Evolutionary conservation across 179 eudicot genomes (phyloP).

Genomic region (Silene coronaria): DNA sequence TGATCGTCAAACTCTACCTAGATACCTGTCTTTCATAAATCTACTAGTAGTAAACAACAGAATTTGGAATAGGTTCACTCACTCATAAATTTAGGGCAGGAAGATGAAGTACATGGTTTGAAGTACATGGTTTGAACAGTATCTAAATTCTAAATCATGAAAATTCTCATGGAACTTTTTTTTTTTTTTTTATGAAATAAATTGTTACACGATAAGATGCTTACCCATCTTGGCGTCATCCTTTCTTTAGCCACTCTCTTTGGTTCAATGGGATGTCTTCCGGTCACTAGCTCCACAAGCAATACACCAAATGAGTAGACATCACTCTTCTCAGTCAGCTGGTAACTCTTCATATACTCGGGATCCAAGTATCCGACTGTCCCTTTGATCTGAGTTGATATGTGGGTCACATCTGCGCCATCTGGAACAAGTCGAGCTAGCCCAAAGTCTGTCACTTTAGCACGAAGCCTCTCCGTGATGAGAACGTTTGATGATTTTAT

Average conservation of each 20-base stretch:
- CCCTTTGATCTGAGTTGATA: slow-evolving; percentile 74
- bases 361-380: slow-evolving; percentile 84
- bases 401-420: slow-evolving; percentile 53
- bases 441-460: slow-evolving; percentile 85
- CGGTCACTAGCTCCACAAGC: slow-evolving; percentile 65
- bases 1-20: too few species aligned
- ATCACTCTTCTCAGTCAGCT: slow-evolving; percentile 78
- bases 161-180: not conserved
- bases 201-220: not conserved
- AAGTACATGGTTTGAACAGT: too few species aligned
- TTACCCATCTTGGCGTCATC: slow-evolving; percentile 59
- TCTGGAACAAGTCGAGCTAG: slow-evolving; percentile 56
- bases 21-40: too few species aligned
- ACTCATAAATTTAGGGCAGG: too few species aligned
- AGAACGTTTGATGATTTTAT: slow-evolving; percentile 74
- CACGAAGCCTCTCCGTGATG: slow-evolving; percentile 63
- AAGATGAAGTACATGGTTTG: too few species aligned
- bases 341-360: slow-evolving; percentile 63
- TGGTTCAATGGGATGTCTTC: slow-evolving; percentile 58
- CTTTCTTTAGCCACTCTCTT: slow-evolving; percentile 39
- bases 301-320: slow-evolving; percentile 76
- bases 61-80: too few species aligned
- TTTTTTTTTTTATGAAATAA: not conserved
- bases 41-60: too few species aligned
- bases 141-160: too few species aligned